These are phyloP conservation scores for Solanum arcanum DNA, from an alignment of 257 asterid genomes.

Conservation along the genomic window DNA sequence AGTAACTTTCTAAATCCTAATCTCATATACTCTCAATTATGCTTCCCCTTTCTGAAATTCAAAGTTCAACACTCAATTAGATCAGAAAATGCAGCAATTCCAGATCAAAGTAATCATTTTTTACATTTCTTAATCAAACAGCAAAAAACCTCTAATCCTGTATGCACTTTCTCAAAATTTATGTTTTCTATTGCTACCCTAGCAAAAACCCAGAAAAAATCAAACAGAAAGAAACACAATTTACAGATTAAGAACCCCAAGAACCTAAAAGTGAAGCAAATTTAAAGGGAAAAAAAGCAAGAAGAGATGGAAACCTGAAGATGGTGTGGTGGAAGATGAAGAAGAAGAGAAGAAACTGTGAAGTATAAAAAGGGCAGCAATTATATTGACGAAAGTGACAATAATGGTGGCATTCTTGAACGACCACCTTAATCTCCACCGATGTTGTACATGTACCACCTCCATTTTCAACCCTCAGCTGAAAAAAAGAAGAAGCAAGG, in stretches of 20 bases:
- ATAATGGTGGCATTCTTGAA: conserved; percentile 76
- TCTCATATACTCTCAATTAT: background rate
- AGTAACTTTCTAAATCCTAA: background rate
- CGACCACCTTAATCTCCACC: conserved; percentile 59
- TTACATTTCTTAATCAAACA: background rate
- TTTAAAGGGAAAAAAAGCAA: background rate
- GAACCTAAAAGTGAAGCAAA: background rate
- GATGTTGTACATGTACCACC: conserved; percentile 25
- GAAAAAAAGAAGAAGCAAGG: background rate
- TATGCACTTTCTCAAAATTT: background rate
- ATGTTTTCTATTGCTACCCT: background rate
- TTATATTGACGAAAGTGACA: conserved; percentile 54
- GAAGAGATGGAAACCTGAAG: conserved; percentile 29
- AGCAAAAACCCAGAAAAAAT: background rate
- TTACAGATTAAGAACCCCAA: background rate
- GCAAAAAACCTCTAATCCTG: background rate
- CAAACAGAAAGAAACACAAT: background rate
- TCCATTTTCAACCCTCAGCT: background rate
- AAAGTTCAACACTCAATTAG: background rate
- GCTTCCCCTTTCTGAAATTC: background rate
- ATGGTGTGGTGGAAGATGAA: conserved; percentile 31
- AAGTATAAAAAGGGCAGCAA: conserved; percentile 55
- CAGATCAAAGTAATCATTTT: background rate
- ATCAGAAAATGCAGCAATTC: background rate
- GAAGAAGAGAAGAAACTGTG: conserved; percentile 38